Percentiles rank a stretch among this genome's conserved stretches.
These are phyloP conservation scores for Paspalum notatum DNA, from an alignment of 176 grass and related monocot species.

Conservation along the genomic window DNA sequence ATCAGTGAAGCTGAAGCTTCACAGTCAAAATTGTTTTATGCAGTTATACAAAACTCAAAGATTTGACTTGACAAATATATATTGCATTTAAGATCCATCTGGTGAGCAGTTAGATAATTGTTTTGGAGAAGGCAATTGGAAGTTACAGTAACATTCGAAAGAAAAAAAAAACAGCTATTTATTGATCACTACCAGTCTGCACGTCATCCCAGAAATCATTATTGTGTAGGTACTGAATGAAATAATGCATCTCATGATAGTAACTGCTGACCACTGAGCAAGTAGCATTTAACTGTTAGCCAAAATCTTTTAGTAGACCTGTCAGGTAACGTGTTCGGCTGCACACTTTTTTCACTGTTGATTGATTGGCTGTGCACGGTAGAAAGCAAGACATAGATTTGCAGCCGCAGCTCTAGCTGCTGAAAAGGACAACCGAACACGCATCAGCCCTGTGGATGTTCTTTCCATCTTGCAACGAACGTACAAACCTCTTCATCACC, in stretches of 20 bases:
- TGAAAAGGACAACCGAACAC: too few relatives aligned
- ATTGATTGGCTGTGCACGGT: too few relatives aligned
- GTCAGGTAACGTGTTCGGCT: too few relatives aligned
- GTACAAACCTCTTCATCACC: conserved; percentile 63
- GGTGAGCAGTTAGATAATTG: background rate
- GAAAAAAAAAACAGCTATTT: too few relatives aligned
- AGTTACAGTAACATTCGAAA: background rate
- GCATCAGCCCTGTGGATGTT: conserved; percentile 47
- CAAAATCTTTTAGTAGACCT: conserved; percentile 41
- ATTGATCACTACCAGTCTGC: background rate
- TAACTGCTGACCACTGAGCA: background rate
- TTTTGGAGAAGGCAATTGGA: background rate
- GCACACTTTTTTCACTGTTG: too few relatives aligned
- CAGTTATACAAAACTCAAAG: conserved; percentile 3
- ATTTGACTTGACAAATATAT: background rate
- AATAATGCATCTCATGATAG: conserved; percentile 25
- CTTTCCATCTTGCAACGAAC: conserved; percentile 51
- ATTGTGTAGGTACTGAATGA: background rate
- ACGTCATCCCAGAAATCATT: background rate
- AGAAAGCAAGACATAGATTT: too few relatives aligned
- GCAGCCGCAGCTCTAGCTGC: too few relatives aligned
- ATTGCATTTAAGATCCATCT: background rate
- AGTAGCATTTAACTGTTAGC: conserved; percentile 46
- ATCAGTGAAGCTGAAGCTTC: background rate
- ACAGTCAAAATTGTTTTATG: background rate